phyloP scores from a whole-genome alignment of 306 rosid genomes.

The Benincasa hispida region DNA sequence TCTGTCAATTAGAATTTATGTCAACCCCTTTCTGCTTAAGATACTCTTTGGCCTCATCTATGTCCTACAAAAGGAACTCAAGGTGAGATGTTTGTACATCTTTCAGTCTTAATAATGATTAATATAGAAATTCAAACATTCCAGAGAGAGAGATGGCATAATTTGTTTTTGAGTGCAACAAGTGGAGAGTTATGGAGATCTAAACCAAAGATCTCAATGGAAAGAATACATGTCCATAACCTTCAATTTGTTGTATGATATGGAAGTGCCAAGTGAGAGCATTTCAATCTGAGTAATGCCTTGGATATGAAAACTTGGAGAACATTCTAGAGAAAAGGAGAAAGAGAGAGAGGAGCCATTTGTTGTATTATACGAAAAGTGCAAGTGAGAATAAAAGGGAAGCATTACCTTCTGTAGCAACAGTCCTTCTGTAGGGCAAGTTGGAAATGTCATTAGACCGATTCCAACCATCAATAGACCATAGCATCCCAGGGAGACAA shows the following conservation, averaged over 20 bases:
- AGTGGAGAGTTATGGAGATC: too few species aligned
- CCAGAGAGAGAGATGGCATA: background rate
- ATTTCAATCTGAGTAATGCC: background rate
- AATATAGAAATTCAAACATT: background rate
- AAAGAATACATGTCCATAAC: too few species aligned
- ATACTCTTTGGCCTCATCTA: conserved; percentile 65
- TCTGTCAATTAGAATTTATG: conserved; percentile 32
- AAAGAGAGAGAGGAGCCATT: background rate
- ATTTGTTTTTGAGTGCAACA: too few species aligned
- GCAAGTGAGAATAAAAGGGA: background rate
- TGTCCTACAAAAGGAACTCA: conserved; percentile 35
- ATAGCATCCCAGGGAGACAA: conserved; percentile 81
- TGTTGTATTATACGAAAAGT: background rate
- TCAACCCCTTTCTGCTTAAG: conserved; percentile 60
- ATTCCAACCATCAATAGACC: conserved; percentile 89
- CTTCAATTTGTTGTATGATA: too few species aligned
- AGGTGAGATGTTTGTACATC: background rate
- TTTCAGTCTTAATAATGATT: background rate
- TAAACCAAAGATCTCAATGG: background rate
- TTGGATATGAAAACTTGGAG: background rate
- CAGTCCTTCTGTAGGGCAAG: conserved; percentile 71
- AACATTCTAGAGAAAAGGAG: background rate
- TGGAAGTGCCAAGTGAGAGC: too few species aligned
- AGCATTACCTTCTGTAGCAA: conserved; percentile 52
- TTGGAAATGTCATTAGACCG: conserved; percentile 75